These are phyloP conservation scores for Copromyces sp. DNA, from an alignment of 495 filamentous ascomycete species.

Conservation along the genomic window DNA sequence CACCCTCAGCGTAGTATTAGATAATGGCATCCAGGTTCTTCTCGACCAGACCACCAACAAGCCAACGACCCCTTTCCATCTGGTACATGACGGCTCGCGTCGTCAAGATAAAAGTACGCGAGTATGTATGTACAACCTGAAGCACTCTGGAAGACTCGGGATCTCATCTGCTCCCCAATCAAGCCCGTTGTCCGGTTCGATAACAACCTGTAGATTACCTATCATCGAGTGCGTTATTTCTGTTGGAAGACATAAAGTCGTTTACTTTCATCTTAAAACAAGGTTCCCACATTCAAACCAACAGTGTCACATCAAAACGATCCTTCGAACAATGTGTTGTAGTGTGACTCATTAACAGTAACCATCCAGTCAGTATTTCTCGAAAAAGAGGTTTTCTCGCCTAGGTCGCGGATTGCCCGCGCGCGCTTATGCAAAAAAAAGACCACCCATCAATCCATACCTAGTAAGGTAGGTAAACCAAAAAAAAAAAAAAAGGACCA, in stretches of 20 bases:
- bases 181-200: too few relatives aligned
- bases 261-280: not conserved
- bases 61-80: not conserved
- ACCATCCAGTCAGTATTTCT: not conserved
- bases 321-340: not conserved
- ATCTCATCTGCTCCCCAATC: not conserved
- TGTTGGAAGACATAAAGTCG: not conserved
- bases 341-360: not conserved
- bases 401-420: not conserved
- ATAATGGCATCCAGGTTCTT: too few relatives aligned
- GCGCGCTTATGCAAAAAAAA: not conserved
- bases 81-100: not conserved
- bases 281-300: not conserved
- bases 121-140: not conserved
- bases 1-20: too few relatives aligned
- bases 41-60: not conserved
- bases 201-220: too few relatives aligned
- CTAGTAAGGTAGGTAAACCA: not conserved
- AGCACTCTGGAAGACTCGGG: not conserved
- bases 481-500: not conserved
- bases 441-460: not conserved
- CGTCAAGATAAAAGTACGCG: not conserved
- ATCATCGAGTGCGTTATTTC: too few relatives aligned
- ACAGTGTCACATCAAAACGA: not conserved
- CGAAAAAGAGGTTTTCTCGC: not conserved